Conservation (phyloP, 805 yeast genomes). For the Peterozyma xylosa region DNA sequence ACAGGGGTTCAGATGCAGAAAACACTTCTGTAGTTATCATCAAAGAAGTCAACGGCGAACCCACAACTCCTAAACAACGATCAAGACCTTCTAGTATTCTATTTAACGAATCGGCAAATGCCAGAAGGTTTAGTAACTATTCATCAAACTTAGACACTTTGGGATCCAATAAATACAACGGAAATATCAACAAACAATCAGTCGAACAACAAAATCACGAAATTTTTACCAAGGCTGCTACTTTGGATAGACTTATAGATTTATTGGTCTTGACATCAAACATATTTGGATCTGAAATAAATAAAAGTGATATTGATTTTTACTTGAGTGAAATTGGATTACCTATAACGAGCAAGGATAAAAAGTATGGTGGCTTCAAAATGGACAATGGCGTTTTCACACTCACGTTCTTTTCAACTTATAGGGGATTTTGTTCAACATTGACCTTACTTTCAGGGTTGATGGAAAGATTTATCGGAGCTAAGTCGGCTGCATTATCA, state of each 20-base stretch:
- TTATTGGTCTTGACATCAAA: conserved; percentile 66
- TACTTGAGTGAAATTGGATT: conserved; percentile 21
- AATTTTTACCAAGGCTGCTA: conserved; percentile 47
- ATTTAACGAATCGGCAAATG: conserved; percentile 20
- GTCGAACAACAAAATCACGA: conserved; percentile 12
- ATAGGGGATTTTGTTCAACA: conserved; percentile 59
- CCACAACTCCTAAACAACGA: conserved; percentile 4
- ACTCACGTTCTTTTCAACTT: conserved; percentile 62
- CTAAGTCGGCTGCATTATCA: conserved; percentile 53
- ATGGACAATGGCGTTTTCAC: conserved; percentile 63
- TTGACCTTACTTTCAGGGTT: conserved; percentile 42
- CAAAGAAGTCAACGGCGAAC: background rate
- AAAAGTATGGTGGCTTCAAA: conserved; percentile 26
- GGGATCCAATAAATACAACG: background rate
- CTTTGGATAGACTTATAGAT: conserved; percentile 72
- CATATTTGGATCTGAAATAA: conserved; percentile 40
- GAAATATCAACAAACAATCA: background rate
- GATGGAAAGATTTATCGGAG: conserved; percentile 49
- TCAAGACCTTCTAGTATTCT: conserved; percentile 26
- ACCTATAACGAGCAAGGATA: conserved; percentile 14
- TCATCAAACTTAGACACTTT: conserved; percentile 24
- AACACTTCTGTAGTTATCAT: background rate
- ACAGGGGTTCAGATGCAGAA: background rate
- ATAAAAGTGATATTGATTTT: conserved; percentile 32
- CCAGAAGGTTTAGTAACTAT: conserved; percentile 25